Evolutionary conservation across 768 basidiomycete species (phyloP).

Genomic region (Serendipita vermifera): DNA sequence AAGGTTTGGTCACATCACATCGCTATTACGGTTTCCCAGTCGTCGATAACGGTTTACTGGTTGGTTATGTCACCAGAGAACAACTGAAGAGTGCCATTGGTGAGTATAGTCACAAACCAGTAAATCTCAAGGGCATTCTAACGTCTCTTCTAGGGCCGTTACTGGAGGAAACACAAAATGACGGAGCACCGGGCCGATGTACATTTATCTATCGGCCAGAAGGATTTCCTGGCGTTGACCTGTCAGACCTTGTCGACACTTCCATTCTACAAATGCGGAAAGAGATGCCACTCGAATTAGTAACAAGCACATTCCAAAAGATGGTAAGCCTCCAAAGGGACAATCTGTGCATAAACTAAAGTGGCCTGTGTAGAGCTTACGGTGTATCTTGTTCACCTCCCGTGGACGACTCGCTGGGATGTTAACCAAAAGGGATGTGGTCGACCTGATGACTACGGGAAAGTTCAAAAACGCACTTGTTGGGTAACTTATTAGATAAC

Average conservation of each 20-base stretch:
- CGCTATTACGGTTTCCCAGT: conserved; percentile 56
- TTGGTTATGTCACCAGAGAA: conserved; percentile 52
- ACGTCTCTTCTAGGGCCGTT: conserved; percentile 18
- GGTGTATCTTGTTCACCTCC: conserved; percentile 50
- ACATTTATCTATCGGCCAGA: conserved; percentile 9
- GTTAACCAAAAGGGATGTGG: conserved; percentile 57
- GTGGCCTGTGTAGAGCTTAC: conserved; percentile 37
- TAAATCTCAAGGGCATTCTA: neutral
- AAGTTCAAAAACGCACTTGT: neutral
- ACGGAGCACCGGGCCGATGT: conserved; percentile 16
- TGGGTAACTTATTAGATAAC: too few species aligned
- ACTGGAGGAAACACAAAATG: conserved; percentile 17
- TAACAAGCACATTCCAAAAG: conserved; percentile 64
- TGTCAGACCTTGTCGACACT: conserved; percentile 29
- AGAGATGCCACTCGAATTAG: conserved; percentile 56
- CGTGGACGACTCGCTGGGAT: conserved; percentile 48
- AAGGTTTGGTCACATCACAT: conserved; percentile 30
- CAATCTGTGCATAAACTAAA: neutral
- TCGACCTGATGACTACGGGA: conserved; percentile 18
- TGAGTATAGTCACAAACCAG: conserved; percentile 12
- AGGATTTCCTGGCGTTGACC: conserved; percentile 19
- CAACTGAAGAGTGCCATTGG: conserved; percentile 32
- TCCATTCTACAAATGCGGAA: conserved; percentile 50
- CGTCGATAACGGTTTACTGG: conserved; percentile 31
- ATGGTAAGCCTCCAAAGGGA: conserved; percentile 30